These are phyloP conservation scores for Leccinum rimulosum DNA, from an alignment of 768 basidiomycete species.

Conservation along the genomic window DNA sequence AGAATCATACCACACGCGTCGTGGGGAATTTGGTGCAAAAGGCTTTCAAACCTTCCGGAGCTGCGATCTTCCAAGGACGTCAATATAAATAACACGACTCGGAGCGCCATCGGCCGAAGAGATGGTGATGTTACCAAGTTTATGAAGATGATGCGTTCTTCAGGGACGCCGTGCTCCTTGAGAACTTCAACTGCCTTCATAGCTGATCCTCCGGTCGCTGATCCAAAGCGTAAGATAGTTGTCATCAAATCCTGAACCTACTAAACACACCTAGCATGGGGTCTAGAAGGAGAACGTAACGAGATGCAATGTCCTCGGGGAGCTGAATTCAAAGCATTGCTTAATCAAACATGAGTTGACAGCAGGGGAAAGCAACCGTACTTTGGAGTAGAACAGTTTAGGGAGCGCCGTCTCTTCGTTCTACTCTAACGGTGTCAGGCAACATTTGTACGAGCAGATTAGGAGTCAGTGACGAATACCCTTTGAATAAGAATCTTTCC, in stretches of 20 bases:
- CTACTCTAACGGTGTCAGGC: slow-evolving; percentile 36
- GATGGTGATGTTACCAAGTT: slow-evolving; percentile 64
- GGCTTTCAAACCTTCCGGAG: slow-evolving; percentile 83
- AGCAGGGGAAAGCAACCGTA: slow-evolving; percentile 24
- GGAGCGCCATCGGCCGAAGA: background rate
- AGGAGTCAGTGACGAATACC: slow-evolving; percentile 40
- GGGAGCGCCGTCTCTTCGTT: slow-evolving; percentile 94
- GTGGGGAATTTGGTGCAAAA: slow-evolving; percentile 77
- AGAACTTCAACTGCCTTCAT: slow-evolving; percentile 97
- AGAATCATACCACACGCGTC: slow-evolving; percentile 66
- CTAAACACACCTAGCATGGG: slow-evolving; percentile 85
- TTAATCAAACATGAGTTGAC: background rate
- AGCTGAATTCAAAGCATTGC: background rate
- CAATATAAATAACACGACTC: background rate
- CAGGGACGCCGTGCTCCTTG: slow-evolving; percentile 86
- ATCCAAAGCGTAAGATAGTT: background rate
- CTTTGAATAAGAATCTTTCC: slow-evolving; percentile 98
- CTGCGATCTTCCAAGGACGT: slow-evolving; percentile 59
- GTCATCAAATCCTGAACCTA: background rate
- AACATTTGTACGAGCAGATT: background rate
- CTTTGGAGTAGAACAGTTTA: slow-evolving; percentile 91
- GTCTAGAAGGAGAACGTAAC: slow-evolving; percentile 93
- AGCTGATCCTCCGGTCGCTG: slow-evolving; percentile 94
- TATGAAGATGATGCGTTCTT: slow-evolving; percentile 93
- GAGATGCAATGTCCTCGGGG: slow-evolving; percentile 67